A percentile compares a stretch with the other conserved stretches of the same genome.
Evolutionary conservation across 805 yeast genomes (phyloP).

Genomic region (Yarrowia deformans): DNA sequence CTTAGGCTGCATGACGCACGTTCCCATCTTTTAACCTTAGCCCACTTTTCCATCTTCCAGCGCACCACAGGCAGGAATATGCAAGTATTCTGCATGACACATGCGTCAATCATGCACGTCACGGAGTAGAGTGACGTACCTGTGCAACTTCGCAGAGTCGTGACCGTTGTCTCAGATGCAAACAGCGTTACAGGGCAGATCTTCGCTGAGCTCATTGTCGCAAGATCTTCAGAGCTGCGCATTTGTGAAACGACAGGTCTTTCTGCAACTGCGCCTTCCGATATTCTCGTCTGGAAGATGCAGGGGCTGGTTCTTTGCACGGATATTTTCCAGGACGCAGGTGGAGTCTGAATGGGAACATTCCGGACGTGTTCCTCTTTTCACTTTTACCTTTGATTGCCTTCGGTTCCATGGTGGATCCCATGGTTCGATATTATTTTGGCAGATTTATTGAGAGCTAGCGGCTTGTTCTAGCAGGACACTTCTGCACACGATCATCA

Average conservation of each 20-base stretch:
- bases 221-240: not conserved
- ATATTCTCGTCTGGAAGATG: not conserved
- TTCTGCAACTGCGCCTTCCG: not conserved
- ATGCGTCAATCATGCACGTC: not conserved
- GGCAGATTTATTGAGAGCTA: not conserved
- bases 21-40: not conserved
- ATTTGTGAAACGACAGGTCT: not conserved
- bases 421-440: not conserved
- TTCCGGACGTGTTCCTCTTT: not conserved
- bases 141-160: not conserved
- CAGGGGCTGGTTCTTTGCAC: no score
- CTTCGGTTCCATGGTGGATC: not conserved
- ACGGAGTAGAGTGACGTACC: not conserved
- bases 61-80: constrained; percentile 5
- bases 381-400: constrained; percentile 5
- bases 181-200: not conserved
- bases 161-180: not conserved
- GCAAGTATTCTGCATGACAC: not conserved
- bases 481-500: no score
- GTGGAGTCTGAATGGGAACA: not conserved
- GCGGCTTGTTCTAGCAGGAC: no score
- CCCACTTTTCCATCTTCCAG: constrained; percentile 8
- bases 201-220: not conserved
- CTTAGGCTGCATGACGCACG: constrained; percentile 1
- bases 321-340: not conserved